Conservation (phyloP, 441 rosid genomes). For the Gossypium davidsonii region DNA sequence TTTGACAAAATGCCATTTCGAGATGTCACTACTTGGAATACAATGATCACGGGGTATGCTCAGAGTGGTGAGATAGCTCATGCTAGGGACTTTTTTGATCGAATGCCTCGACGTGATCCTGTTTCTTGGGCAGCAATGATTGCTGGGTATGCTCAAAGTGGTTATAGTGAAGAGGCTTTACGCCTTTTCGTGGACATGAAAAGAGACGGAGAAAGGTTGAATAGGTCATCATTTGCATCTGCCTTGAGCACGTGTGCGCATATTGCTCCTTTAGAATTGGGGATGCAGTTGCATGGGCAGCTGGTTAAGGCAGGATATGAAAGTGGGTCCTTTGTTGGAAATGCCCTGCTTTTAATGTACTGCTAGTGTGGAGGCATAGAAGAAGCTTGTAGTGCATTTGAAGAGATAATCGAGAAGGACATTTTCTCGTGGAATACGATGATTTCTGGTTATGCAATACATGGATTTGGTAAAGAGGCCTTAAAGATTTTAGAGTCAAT, state of each 20-base stretch:
- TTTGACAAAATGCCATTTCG: conserved; percentile 55
- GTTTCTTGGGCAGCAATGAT: conserved; percentile 82
- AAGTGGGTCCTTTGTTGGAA: conserved; percentile 59
- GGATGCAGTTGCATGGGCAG: conserved; percentile 61
- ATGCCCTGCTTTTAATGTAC: conserved; percentile 67
- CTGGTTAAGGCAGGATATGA: conserved; percentile 60
- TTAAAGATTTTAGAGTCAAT: conserved; percentile 36
- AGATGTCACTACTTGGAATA: conserved; percentile 65
- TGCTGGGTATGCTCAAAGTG: conserved; percentile 58
- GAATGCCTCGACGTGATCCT: conserved; percentile 54
- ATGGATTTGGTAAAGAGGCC: conserved; percentile 44
- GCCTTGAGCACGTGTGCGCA: conserved; percentile 57
- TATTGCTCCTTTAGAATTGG: conserved; percentile 60
- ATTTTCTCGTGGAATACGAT: conserved; percentile 48
- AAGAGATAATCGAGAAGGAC: conserved; percentile 55
- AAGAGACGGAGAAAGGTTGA: conserved; percentile 51
- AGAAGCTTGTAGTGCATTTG: conserved; percentile 52
- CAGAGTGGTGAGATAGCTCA: conserved; percentile 41
- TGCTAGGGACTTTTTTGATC: conserved; percentile 51
- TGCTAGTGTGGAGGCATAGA: conserved; percentile 70
- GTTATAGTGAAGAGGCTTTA: conserved; percentile 49
- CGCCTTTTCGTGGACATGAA: conserved; percentile 48
- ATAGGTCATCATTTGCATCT: conserved; percentile 53
- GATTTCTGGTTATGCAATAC: conserved; percentile 45
- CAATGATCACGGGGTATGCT: conserved; percentile 65